These are phyloP conservation scores for Vitis amurensis DNA, from an alignment of 164 flowering plant species.

Conservation along the genomic window DNA sequence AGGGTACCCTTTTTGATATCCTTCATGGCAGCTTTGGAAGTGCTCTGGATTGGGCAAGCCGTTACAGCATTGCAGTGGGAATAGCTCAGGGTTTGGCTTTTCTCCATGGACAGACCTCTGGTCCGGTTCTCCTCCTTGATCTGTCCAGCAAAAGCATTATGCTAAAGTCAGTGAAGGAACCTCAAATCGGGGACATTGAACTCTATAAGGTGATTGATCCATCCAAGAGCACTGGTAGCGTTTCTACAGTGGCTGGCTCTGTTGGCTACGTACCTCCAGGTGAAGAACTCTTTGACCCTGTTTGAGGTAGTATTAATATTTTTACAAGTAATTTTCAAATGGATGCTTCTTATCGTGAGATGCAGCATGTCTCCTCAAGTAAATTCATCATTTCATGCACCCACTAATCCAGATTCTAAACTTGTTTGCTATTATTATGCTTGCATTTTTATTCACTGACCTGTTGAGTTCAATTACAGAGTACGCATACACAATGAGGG, in stretches of 20 bases:
- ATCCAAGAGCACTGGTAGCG: conserved; percentile 66
- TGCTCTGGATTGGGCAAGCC: conserved; percentile 63
- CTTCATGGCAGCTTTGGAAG: conserved; percentile 44
- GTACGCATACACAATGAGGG: conserved; percentile 87
- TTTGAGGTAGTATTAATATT: too few species aligned
- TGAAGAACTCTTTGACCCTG: conserved; percentile 16
- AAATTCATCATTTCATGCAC: too few species aligned
- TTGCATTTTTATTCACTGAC: too few species aligned
- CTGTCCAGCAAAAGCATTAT: conserved; percentile 60
- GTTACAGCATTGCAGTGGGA: conserved; percentile 72
- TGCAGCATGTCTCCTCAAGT: background rate
- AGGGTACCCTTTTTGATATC: conserved; percentile 60
- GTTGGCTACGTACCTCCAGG: conserved; percentile 87
- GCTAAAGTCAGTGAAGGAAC: conserved; percentile 65
- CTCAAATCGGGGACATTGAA: conserved; percentile 71
- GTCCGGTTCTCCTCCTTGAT: conserved; percentile 66
- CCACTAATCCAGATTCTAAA: too few species aligned
- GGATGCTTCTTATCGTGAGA: background rate
- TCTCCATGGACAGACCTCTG: conserved; percentile 58
- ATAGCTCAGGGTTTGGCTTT: conserved; percentile 76
- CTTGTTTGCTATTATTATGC: too few species aligned
- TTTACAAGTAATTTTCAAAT: too few species aligned
- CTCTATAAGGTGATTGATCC: conserved; percentile 77
- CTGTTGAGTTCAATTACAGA: conserved; percentile 38
- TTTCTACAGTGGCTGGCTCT: conserved; percentile 74